These are phyloP conservation scores for Westerdykella ornata DNA, from an alignment of 2,329 filamentous ascomycete species.

Conservation along the genomic window DNA sequence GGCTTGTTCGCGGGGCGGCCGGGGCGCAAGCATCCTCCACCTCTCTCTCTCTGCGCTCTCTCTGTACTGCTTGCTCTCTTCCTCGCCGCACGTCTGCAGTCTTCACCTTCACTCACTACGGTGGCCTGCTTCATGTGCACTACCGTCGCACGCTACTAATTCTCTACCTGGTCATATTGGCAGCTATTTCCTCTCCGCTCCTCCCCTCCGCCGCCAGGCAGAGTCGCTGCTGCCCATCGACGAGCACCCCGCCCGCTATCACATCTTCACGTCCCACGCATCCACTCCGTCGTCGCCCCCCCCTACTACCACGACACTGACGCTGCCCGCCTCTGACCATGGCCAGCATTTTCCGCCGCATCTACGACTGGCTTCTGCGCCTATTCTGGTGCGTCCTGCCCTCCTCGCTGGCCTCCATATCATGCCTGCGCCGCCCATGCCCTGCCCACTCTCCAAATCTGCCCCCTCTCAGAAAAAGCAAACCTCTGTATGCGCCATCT, in stretches of 20 bases:
- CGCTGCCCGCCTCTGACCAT: constrained; percentile 44
- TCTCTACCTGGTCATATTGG: not conserved
- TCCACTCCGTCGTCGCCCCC: not conserved
- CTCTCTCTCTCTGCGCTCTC: constrained; percentile 19
- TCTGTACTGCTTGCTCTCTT: constrained; percentile 9
- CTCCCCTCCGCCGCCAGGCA: constrained; percentile 18
- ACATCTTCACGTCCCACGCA: not conserved
- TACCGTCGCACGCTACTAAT: constrained; percentile 13
- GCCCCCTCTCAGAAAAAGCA: constrained; percentile 14
- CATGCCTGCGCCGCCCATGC: not conserved
- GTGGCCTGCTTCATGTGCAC: constrained; percentile 1
- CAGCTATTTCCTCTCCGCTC: no score
- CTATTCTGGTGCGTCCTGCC: constrained; percentile 75
- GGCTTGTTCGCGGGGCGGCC: no score
- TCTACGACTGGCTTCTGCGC: constrained; percentile 97
- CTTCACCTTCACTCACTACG: not conserved
- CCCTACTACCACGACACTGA: not conserved
- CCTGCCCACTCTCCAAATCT: constrained; percentile 10
- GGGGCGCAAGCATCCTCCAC: no score
- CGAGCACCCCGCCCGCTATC: constrained; percentile 14
- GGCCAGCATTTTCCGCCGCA: constrained; percentile 84
- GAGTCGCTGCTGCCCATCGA: constrained; percentile 1
- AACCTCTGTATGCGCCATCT: constrained; percentile 8
- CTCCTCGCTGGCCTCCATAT: not conserved
- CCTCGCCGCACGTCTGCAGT: constrained; percentile 12